Conservation (phyloP, 805 yeast genomes). For the Groenewaldozyma salmanticensis region DNA sequence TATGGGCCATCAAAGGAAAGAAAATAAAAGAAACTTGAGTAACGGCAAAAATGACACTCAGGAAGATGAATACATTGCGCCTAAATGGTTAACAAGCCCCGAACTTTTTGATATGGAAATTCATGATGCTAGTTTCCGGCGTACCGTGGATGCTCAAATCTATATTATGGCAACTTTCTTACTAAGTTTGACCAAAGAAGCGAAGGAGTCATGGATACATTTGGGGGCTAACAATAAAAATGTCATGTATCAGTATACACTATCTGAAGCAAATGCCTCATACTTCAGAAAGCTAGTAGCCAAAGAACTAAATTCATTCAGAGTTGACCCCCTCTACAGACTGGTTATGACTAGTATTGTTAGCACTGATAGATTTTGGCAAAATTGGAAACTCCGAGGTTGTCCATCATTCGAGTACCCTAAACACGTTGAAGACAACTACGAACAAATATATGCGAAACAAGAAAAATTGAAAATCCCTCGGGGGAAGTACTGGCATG, state of each 20-base stretch:
- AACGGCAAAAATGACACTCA: conserved; percentile 1
- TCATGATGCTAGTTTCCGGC: conserved; percentile 23
- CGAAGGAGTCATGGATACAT: conserved; percentile 9
- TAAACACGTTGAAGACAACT: conserved; percentile 5
- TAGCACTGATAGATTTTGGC: conserved; percentile 25
- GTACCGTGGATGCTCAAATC: conserved; percentile 22
- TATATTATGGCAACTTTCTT: conserved; percentile 23
- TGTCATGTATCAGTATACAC: conserved; percentile 15
- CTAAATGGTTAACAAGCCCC: conserved; percentile 29
- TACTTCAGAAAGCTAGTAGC: conserved; percentile 12
- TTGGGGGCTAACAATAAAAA: conserved; percentile 15
- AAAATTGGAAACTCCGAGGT: conserved; percentile 23
- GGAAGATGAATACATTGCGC: conserved; percentile 17
- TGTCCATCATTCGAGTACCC: conserved; percentile 24
- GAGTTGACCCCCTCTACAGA: conserved; percentile 11
- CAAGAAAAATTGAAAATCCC: conserved; percentile 7
- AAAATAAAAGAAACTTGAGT: too few relatives aligned
- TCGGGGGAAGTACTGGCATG: conserved; percentile 20
- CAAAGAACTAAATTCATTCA: neutral
- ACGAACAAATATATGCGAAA: conserved; percentile 6
- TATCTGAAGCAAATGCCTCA: conserved; percentile 13
- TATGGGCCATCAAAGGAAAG: neutral
- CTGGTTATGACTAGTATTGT: conserved; percentile 16
- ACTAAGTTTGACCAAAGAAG: conserved; percentile 11
- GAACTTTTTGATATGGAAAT: conserved; percentile 26